Base-by-base conservation (phyloP, 2,329 filamentous ascomycete genomes). In the Onygenales sp. region DNA sequence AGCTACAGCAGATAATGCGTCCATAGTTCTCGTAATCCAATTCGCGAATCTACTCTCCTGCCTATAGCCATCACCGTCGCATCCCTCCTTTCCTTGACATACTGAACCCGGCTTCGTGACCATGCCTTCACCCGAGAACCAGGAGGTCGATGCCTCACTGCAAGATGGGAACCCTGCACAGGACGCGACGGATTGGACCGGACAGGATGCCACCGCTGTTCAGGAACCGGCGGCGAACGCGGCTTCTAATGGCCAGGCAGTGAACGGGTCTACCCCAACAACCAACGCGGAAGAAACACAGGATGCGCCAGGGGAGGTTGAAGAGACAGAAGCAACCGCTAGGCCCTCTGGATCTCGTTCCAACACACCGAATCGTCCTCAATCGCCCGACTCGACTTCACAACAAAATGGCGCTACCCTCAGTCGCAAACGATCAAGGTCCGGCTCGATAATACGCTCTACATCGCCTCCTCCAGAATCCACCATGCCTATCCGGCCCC, bases 361-460 rank as follows among this genome's bases (percentile, higher is more conserved):
- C 44, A 62, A 64, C 45, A 61, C 63, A 45, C 63, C 65, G 27
- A 62, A 65, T 51, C 63, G 60, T 42, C 63, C 62, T 11, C 51
- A 59, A 42, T 59, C 58, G 44, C 57, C 62, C 46, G 54, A 57
- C 33, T 61, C 64, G 4, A 61, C 63, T 36, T 59, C 63, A 39
- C 68, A 71, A 58, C 67, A 63, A 62, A 80, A 79, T 65, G 78
- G 77, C 57, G 66, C 71, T 40, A 71, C 70, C 8, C 69, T 73
- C 51, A 77, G 75, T 58, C 73, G 77, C 59, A 84, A 84, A 65
- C 74, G 79, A 56, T 83, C 81, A 57, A 77, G 78, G 52, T 82
- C 81, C 55, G 80, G 80, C 34, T 80, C 80, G 14, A 75, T 76
- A 56, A 72, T 76, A 32, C 75, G 71, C 6, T 65, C 76, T 32